These are phyloP conservation scores for Debaryomyces hansenii DNA, from an alignment of 805 yeast species.

Conservation along the genomic window DNA sequence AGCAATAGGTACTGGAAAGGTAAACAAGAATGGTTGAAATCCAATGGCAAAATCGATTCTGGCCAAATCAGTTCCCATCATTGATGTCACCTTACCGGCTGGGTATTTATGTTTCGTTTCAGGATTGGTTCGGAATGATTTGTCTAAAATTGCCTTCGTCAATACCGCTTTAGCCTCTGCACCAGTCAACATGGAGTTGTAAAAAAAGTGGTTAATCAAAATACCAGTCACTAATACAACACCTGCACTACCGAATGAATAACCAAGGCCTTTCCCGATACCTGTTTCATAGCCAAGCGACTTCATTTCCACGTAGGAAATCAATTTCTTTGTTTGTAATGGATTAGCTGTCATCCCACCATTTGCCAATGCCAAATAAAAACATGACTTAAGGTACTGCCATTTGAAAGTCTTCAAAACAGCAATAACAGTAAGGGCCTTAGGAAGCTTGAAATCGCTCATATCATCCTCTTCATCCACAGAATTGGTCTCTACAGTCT, in stretches of 20 bases:
- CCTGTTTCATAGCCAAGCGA: conserved; percentile 22
- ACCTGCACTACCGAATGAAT: conserved; percentile 37
- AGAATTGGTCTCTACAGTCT: conserved; percentile 18
- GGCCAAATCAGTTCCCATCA: conserved; percentile 79
- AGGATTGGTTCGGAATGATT: conserved; percentile 62
- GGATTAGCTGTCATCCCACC: conserved; percentile 31
- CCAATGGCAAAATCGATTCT: conserved; percentile 77
- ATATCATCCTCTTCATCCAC: conserved; percentile 26
- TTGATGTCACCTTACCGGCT: conserved; percentile 68
- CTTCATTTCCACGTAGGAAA: conserved; percentile 31
- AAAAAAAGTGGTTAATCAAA: conserved; percentile 61
- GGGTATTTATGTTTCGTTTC: conserved; percentile 61
- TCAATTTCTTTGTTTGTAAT: conserved; percentile 36
- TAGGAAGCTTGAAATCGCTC: conserved; percentile 29
- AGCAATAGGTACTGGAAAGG: conserved; percentile 63
- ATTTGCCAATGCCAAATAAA: conserved; percentile 24
- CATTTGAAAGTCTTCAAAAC: conserved; percentile 29
- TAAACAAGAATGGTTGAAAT: conserved; percentile 62
- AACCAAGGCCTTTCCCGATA: conserved; percentile 40
- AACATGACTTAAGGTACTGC: conserved; percentile 33
- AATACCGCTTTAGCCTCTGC: conserved; percentile 69
- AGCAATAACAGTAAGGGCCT: conserved; percentile 20
- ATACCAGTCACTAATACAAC: conserved; percentile 30
- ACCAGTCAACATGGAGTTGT: conserved; percentile 61
- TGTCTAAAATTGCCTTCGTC: conserved; percentile 68